Base-by-base conservation (phyloP, 2,329 filamentous ascomycete genomes). In the Plenodomus lindquistii region DNA sequence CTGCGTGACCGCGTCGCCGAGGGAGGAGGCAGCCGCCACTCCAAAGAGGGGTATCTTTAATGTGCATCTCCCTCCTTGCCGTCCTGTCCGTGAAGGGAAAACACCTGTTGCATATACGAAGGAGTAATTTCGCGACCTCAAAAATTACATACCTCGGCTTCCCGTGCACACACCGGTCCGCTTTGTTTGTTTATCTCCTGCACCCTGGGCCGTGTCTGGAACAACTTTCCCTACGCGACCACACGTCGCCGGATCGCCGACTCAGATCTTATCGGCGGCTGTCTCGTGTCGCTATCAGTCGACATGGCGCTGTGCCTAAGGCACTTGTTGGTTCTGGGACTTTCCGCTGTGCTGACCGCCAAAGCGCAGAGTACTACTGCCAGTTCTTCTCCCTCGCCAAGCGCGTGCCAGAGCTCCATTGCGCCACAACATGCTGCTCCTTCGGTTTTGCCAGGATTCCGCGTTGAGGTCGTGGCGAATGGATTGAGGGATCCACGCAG, bases 391-490 rank as follows among this genome's bases (percentile, higher is more conserved):
- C 10, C 27, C 4, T 4, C 27, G 11, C 27, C 27, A 15, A 4
- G 11, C 10, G 52, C 66, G 24, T 76, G 72, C 60, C 67, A 71
- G 31, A 67, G 64, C 39, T 69, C 68, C 4, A 65, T 75, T 46
- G 63, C 67, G 17, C 68, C 73, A 27, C 62, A 57, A 36, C 63
- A 75, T 61, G 65, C 70, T 18, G 57, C 64, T 42, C 75, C 76
- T 29, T 76, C 73, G 15, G 65, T 78, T 16, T 73, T 74, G 11
- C 53, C 65, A 16, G 75, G 75, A 11, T 78, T 75, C 53, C 59
- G 65, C 20, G 73, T 73, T 4, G 69, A 73, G 44, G 70, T 80
- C 10, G 75, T 81, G 37, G 77, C 77, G 9, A 76, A 73, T 17
- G 72, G 72, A 9, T 60, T 81, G 35, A 69, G 65, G 20, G 62